A percentile compares a stretch with the other conserved stretches of the same genome.
These are phyloP conservation scores for Globisporangium sylvaticum DNA, from an alignment of 352 stramenopile genomes.

Conservation along the genomic window DNA sequence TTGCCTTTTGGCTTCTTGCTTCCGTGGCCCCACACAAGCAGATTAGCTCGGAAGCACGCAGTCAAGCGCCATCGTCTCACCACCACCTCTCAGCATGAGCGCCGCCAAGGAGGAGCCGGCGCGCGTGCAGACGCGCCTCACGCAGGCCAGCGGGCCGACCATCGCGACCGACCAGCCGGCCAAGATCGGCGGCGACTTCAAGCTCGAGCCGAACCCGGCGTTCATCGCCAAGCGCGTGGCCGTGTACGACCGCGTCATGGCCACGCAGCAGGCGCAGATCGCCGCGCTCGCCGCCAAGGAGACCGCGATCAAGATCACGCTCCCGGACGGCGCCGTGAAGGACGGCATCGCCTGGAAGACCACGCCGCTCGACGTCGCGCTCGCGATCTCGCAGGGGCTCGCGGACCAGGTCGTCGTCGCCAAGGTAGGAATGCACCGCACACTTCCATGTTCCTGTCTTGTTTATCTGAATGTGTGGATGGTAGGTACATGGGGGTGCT, in stretches of 20 bases:
- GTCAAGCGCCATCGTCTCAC: not conserved
- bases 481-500: not conserved
- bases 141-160: slow-evolving; percentile 64
- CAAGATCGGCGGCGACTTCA: slow-evolving; percentile 86
- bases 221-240: slow-evolving; percentile 77
- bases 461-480: not conserved
- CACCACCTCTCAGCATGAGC: slow-evolving; percentile 7
- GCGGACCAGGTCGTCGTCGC: slow-evolving; percentile 92
- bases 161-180: slow-evolving; percentile 42
- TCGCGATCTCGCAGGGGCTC: slow-evolving; percentile 93
- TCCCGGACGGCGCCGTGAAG: slow-evolving; percentile 95
- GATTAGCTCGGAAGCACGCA: not conserved
- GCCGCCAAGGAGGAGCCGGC: slow-evolving; percentile 24
- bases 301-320: slow-evolving; percentile 93
- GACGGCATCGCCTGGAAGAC: slow-evolving; percentile 92
- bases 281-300: slow-evolving; percentile 78
- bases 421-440: slow-evolving; percentile 12
- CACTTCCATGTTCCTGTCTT: too few species aligned
- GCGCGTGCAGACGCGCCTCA: slow-evolving; percentile 77
- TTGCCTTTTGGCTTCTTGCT: not conserved
- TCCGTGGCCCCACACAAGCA: not conserved
- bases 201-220: slow-evolving; percentile 71
- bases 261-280: slow-evolving; percentile 58
- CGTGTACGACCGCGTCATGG: slow-evolving; percentile 88
- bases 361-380: slow-evolving; percentile 96